These are phyloP conservation scores for Trichosporon asahii DNA, from an alignment of 1,284 basidiomycete genomes.

Conservation along the genomic window DNA sequence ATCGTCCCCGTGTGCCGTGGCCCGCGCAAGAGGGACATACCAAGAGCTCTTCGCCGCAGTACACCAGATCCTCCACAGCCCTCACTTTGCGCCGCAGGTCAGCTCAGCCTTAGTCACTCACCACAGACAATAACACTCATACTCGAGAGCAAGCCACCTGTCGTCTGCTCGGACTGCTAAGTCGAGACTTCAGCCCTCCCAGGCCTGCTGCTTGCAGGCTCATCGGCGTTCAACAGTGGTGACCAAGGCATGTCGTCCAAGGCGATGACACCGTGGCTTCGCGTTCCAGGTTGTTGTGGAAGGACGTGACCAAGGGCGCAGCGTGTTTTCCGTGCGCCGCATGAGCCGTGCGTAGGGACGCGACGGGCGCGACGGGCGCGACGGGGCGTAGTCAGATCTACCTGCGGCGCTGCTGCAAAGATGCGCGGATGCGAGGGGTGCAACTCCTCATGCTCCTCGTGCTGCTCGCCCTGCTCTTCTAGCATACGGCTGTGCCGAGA, in stretches of 20 bases:
- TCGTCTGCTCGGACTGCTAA: no score
- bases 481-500: no score
- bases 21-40: neutral
- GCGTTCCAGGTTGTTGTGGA: neutral
- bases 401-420: no score
- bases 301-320: neutral
- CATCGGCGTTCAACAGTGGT: neutral
- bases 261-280: neutral
- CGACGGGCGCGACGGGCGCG: no score
- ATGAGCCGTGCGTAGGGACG: no score
- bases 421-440: neutral
- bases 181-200: no score
- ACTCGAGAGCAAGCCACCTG: neutral
- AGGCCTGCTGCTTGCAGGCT: no score
- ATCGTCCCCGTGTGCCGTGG: no score
- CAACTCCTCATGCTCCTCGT: neutral
- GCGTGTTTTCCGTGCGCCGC: neutral
- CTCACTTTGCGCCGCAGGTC: no score
- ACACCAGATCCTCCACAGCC: neutral
- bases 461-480: no score
- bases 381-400: neutral
- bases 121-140: neutral
- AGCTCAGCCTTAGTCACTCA: neutral
- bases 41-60: neutral
- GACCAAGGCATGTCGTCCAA: no score